These are phyloP conservation scores for Scedosporium boydii DNA, from an alignment of 2,329 filamentous ascomycete species.

Conservation along the genomic window DNA sequence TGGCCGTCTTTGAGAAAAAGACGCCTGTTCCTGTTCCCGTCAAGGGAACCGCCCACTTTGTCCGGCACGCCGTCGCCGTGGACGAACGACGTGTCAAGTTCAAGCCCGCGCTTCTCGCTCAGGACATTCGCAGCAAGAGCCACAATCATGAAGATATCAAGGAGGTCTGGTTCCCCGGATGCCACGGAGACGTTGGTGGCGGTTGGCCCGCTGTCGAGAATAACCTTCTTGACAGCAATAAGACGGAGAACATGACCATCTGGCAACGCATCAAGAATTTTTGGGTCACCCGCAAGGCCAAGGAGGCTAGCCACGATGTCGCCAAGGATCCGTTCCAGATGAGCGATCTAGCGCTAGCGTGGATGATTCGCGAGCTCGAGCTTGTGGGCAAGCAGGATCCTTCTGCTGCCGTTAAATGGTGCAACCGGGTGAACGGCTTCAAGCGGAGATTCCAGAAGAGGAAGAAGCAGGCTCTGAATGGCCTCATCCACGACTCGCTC, in stretches of 20 bases:
- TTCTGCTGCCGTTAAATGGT: conserved; percentile 24
- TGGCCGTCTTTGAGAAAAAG: conserved; percentile 30
- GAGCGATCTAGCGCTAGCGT: conserved; percentile 59
- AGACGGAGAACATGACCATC: conserved; percentile 37
- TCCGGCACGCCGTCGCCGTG: conserved; percentile 43
- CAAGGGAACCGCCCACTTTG: conserved; percentile 29
- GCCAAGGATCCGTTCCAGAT: conserved; percentile 29
- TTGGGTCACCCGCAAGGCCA: conserved; percentile 23
- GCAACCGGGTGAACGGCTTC: conserved; percentile 20
- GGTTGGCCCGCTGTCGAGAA: conserved; percentile 50
- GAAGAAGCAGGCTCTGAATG: conserved; percentile 20
- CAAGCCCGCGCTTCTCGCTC: conserved; percentile 37
- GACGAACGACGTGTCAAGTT: conserved; percentile 47
- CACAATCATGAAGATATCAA: conserved; percentile 38
- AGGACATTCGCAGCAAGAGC: conserved; percentile 22
- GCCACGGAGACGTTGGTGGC: conserved; percentile 70
- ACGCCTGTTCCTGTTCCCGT: conserved; percentile 26
- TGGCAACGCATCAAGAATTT: conserved; percentile 26
- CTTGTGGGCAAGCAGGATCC: conserved; percentile 22
- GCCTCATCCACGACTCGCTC: conserved; percentile 28
- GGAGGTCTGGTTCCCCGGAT: conserved; percentile 73
- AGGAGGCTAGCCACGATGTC: conserved; percentile 15
- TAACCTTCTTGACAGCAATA: conserved; percentile 37
- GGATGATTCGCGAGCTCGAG: conserved; percentile 53
- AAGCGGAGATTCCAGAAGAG: conserved; percentile 19